A percentile compares a stretch with the other conserved stretches of the same genome.
These are phyloP conservation scores for Monosporozyma servazzii DNA, from an alignment of 805 yeast genomes.

Conservation along the genomic window DNA sequence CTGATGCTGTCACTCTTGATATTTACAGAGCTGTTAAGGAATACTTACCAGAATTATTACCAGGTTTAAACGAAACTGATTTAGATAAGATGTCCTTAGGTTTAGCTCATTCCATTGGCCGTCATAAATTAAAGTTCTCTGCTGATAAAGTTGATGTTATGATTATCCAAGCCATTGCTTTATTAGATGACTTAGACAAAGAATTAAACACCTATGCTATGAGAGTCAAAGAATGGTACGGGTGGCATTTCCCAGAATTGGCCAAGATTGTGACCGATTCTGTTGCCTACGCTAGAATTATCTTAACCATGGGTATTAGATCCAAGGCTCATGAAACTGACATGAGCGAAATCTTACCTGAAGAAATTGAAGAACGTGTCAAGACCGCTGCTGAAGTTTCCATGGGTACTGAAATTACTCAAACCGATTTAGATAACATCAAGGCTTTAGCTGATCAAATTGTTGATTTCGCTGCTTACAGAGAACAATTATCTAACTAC, in stretches of 20 bases:
- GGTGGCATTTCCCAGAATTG: conserved; percentile 99
- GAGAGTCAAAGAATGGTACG: conserved; percentile 99
- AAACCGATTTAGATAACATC: conserved; percentile 79
- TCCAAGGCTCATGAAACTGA: conserved; percentile 86
- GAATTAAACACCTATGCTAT: conserved; percentile 96
- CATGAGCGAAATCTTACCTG: conserved; percentile 83
- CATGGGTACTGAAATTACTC: conserved; percentile 99
- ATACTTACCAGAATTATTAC: conserved; percentile 85
- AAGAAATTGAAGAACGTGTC: conserved; percentile 83
- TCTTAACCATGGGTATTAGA: conserved; percentile 89
- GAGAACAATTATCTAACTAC: conserved; percentile 91
- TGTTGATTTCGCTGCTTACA: conserved; percentile 89
- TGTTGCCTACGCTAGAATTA: conserved; percentile 90
- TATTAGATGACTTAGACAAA: conserved; percentile 93
- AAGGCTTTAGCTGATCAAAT: conserved; percentile 90
- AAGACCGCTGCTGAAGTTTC: conserved; percentile 94
- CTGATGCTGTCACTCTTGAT: conserved; percentile 92
- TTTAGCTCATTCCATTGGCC: conserved; percentile 96
- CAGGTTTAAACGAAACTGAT: conserved; percentile 81
- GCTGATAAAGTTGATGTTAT: conserved; percentile 98
- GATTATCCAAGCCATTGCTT: conserved; percentile 98
- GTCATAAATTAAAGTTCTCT: conserved; percentile 93
- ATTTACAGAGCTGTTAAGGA: conserved; percentile 93
- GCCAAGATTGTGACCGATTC: conserved; percentile 95
- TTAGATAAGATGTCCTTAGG: conserved; percentile 93